Base-by-base conservation (phyloP, 164 flowering plant genomes). In the Echeveria elegans region DNA sequence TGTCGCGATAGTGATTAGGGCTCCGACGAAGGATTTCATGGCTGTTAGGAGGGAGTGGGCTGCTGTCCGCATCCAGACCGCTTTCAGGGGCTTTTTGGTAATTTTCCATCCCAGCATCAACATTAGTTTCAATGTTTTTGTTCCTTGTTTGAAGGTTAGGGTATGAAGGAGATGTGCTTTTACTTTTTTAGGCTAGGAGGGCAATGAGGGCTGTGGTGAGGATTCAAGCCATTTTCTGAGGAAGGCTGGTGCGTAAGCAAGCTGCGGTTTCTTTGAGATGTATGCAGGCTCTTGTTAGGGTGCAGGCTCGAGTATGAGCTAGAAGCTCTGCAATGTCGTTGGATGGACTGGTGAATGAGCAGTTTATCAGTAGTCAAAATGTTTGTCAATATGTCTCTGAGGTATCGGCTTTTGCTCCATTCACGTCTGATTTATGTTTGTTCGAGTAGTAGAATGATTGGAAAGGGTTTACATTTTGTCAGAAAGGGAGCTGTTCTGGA, bases 51-150 rank as follows among this genome's bases (percentile, higher is more conserved):
- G 79, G n/a, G n/a, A n/a, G n/a, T n/a, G n/a, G n/a, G n/a, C n/a
- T n/a, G n/a, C n/a, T n/a, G n/a, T n/a, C n/a, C n/a, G n/a, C n/a
- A n/a, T n/a, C n/a, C n/a, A n/a, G n/a, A n/a, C n/a, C n/a, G n/a
- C n/a, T n/a, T n/a, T 94, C 75, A 82, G 98, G 0, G 95, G 82
- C 24, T 82, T 94, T 28, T 45, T 94, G 96, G 98, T 93, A 85
- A 73, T 63, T 73, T 59, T 40, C 32, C 56, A 47, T 23, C n/a
- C n/a, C n/a, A n/a, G n/a, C 19, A 0, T 19, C 52, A 47, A 23
- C 52, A 2, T 43, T 18, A 43, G 47, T 18, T 43, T 47, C 23
- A 3, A 47, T 47, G 21, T 47, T 47, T 38, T 5, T 11, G 11
- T 38, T 38, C 11, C 11, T 38, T 38, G 5, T 38, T n/a, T n/a